Evolutionary conservation across 78 protist species (phyloP), one percentile per base, ranked within the genome.

Genomic region (Acrasis kona): DNA sequence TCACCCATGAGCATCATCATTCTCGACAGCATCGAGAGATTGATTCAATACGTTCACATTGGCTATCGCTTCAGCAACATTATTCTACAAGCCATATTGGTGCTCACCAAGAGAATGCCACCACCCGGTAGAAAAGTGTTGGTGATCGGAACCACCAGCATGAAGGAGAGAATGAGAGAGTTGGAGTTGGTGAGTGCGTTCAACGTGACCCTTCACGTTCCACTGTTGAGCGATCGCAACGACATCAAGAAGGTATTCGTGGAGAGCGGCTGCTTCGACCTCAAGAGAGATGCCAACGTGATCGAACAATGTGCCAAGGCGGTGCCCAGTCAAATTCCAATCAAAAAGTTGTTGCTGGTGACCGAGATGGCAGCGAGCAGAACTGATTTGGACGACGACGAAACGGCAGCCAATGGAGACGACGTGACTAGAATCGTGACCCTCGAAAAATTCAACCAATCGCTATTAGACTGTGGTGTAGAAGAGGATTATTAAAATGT

Each of bases 21-120:
- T 12, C 77, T 97, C 32, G 99, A 97, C 74, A 91, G 93, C 75
- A 30, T 96, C 39, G 99, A 97, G 86, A 88, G 97, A 28, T 70
- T 97, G 58, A 57, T 97, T 39, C 94, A 91, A 28, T 96, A 91
- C 70, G 96, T 88, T 7, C 79, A 81, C 34, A 82, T 94, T 64
- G 99, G 98, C 0, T 95, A 96, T 38, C 91, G 99, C 39, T 97
- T 96, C 91, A 93, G 98, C 31, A 95, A 95, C 80, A 27, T 66
- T 2, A 82, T 96, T 28, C 91, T 96, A 9, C 99, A 96, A 84
- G 81, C 95, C 10, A 80, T 96, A 7, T 68, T 88, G 1, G 93
- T 89, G 12, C 77, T 91, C 30, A 10, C 92, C 77, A 86, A 84
- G 30, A 81, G 77, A 74, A 30, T 66, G 5, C 97, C 96, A 30